phyloP scores from a whole-genome alignment of 2,329 filamentous ascomycete genomes.

The Aspergillus glaucus region DNA sequence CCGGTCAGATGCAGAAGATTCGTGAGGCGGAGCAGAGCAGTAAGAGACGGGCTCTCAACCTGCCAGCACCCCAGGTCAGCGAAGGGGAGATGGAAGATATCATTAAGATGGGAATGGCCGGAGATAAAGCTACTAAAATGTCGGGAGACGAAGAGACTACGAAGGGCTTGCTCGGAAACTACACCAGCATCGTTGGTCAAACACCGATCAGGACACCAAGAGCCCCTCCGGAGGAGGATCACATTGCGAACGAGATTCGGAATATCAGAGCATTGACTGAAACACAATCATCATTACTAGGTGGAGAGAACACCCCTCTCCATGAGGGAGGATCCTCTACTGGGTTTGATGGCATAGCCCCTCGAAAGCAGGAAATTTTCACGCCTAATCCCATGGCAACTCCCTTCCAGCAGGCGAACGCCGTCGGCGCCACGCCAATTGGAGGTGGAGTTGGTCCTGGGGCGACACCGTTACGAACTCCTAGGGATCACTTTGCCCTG shows the following conservation, averaged over 20 bases:
- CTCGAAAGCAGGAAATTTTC: constrained; percentile 71
- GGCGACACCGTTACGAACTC: constrained; percentile 79
- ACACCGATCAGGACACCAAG: constrained; percentile 89
- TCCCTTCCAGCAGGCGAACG: constrained; percentile 64
- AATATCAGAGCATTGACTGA: constrained; percentile 90
- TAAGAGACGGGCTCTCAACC: constrained; percentile 74
- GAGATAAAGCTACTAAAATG: constrained; percentile 72
- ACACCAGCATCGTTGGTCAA: constrained; percentile 69
- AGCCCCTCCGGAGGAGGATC: constrained; percentile 86
- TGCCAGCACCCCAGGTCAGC: constrained; percentile 85
- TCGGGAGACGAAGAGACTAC: constrained; percentile 78
- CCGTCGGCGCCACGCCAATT: constrained; percentile 61
- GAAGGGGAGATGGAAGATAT: constrained; percentile 94
- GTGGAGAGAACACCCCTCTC: constrained; percentile 87
- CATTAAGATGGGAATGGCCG: constrained; percentile 95
- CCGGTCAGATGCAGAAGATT: constrained; percentile 88
- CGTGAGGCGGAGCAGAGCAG: constrained; percentile 95
- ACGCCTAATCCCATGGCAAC: constrained; percentile 96
- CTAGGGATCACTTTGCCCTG: constrained; percentile 77
- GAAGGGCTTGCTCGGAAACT: constrained; percentile 78
- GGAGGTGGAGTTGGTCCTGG: constrained; percentile 57
- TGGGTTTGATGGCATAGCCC: constrained; percentile 78
- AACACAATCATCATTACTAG: constrained; percentile 86
- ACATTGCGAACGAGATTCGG: constrained; percentile 90
- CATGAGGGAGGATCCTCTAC: constrained; percentile 76